These are phyloP conservation scores for Abelmoschus esculentus DNA, from an alignment of 345 rosid species.

Conservation along the genomic window DNA sequence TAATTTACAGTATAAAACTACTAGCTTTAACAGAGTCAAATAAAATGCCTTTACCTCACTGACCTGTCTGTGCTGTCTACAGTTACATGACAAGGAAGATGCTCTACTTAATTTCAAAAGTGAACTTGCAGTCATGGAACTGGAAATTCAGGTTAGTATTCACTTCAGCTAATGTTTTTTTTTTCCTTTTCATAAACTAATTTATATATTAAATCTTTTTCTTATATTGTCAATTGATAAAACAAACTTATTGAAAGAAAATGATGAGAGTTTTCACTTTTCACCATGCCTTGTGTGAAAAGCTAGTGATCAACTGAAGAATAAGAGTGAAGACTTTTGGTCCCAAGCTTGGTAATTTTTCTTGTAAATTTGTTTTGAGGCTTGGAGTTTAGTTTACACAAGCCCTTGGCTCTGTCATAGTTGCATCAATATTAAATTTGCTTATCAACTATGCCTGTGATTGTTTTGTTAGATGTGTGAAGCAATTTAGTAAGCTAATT, in stretches of 20 bases:
- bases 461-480: neutral
- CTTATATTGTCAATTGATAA: slow-evolving; percentile 5
- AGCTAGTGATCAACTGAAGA: neutral
- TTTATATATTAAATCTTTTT: neutral
- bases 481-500: neutral
- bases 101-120: slow-evolving; percentile 59
- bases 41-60: neutral
- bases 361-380: no score
- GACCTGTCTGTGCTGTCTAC: slow-evolving; percentile 14
- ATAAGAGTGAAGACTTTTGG: neutral
- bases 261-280: neutral
- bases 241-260: neutral
- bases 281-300: neutral
- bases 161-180: neutral
- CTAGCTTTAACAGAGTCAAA: neutral
- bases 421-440: neutral
- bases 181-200: neutral
- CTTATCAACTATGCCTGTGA: neutral
- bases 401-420: neutral
- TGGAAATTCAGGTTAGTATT: slow-evolving; percentile 59
- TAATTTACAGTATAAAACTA: neutral
- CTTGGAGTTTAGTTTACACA: neutral
- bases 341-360: neutral
- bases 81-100: slow-evolving; percentile 53
- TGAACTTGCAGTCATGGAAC: slow-evolving; percentile 77